These are phyloP conservation scores for Echria macrotheca DNA, from an alignment of 495 filamentous ascomycete genomes.

Conservation along the genomic window DNA sequence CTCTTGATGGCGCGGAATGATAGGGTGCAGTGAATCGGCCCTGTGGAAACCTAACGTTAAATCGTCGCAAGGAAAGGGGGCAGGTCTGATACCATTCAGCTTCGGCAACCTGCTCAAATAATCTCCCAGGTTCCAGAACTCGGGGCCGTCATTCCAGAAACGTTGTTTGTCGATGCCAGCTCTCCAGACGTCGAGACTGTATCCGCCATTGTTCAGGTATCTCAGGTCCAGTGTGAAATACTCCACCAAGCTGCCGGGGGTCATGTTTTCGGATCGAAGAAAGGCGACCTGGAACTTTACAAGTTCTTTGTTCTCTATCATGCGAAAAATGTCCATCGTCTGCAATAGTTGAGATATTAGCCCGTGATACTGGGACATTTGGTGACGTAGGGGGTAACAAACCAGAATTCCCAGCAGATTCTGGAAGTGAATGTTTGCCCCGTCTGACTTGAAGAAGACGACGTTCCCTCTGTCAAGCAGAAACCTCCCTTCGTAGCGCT, in stretches of 20 bases:
- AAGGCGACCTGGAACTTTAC: constrained; percentile 20
- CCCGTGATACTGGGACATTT: not conserved
- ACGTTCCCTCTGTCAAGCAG: constrained; percentile 11
- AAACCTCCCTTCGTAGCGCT: constrained; percentile 5
- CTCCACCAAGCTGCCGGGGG: constrained; percentile 12
- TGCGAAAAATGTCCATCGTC: constrained; percentile 19
- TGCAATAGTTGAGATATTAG: not conserved
- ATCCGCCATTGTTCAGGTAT: constrained; percentile 12
- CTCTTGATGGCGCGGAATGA: constrained; percentile 16
- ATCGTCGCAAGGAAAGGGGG: no score
- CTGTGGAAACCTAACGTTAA: no score
- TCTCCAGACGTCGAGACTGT: constrained; percentile 21
- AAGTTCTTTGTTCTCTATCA: constrained; percentile 18
- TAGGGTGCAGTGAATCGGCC: constrained; percentile 13
- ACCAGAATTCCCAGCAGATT: constrained; percentile 16
- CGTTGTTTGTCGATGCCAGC: constrained; percentile 9
- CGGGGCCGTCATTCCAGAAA: constrained; percentile 2
- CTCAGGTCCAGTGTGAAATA: constrained; percentile 18
- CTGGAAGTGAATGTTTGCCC: constrained; percentile 6
- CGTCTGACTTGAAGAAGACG: constrained; percentile 14
- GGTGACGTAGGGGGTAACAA: no score
- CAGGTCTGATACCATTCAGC: constrained; percentile 11
- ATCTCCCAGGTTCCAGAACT: constrained; percentile 22
- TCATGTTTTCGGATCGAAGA: constrained; percentile 4
- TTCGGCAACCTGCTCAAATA: constrained; percentile 18